These are phyloP conservation scores for Kwoniella botswanensis DNA, from an alignment of 768 basidiomycete genomes.

Conservation along the genomic window DNA sequence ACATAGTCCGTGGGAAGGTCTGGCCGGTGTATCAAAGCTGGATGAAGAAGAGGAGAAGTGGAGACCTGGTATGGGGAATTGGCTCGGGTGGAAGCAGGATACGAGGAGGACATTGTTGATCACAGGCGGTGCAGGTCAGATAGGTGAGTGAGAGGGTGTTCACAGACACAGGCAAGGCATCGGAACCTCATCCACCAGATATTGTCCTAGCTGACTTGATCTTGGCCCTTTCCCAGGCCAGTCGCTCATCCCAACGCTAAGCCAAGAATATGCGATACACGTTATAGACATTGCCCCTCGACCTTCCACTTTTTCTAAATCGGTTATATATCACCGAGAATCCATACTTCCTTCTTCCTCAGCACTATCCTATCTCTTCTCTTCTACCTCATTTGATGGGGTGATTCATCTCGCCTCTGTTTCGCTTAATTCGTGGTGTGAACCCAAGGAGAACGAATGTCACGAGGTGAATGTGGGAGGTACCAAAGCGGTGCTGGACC, in stretches of 20 bases:
- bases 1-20: constrained; percentile 22
- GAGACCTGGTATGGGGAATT: constrained; percentile 10
- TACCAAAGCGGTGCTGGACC: constrained; percentile 34
- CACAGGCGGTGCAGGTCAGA: constrained; percentile 47
- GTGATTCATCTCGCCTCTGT: constrained; percentile 51
- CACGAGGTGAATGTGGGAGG: constrained; percentile 64
- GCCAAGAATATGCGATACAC: constrained; percentile 36
- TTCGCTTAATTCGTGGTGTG: constrained; percentile 46
- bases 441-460: constrained; percentile 42
- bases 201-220: neutral
- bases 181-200: neutral
- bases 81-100: constrained; percentile 23
- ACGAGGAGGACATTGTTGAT: constrained; percentile 35
- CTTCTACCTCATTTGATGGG: constrained; percentile 35
- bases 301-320: constrained; percentile 26
- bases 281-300: constrained; percentile 41
- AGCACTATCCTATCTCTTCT: constrained; percentile 31
- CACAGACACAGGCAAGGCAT: neutral
- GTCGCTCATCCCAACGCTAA: constrained; percentile 37
- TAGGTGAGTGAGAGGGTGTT: constrained; percentile 33
- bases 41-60: constrained; percentile 15
- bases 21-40: constrained; percentile 8
- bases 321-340: constrained; percentile 36
- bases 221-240: constrained; percentile 24
- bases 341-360: constrained; percentile 30